Percentiles rank a stretch among this genome's conserved stretches.
Conservation (phyloP, 2,329 filamentous ascomycete species). For the Chaetomium sp. region DNA sequence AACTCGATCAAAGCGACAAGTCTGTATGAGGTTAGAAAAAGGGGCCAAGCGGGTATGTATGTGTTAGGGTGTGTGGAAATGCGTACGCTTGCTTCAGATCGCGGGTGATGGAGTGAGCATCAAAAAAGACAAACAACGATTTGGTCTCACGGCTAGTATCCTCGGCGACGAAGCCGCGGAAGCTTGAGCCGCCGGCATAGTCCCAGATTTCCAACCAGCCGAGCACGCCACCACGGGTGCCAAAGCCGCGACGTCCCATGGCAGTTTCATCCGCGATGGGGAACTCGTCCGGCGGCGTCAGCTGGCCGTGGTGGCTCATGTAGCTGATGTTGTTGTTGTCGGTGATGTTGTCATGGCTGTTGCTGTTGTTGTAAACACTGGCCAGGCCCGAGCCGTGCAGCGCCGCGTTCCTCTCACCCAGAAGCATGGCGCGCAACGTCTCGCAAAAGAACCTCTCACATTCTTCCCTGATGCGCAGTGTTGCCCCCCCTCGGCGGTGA, state of each 20-base stretch:
- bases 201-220: constrained; percentile 78
- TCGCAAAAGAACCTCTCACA: constrained; percentile 99
- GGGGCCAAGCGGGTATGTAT: not conserved
- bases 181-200: constrained; percentile 75
- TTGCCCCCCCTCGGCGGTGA: constrained; percentile 77
- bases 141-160: constrained; percentile 53
- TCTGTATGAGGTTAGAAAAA: constrained; percentile 35
- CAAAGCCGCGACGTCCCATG: constrained; percentile 23
- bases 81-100: constrained; percentile 84
- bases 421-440: constrained; percentile 88
- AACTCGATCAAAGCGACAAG: constrained; percentile 89
- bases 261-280: constrained; percentile 24
- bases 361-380: constrained; percentile 54
- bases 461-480: constrained; percentile 96
- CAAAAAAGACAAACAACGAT: constrained; percentile 84
- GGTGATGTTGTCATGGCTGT: constrained; percentile 21
- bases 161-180: constrained; percentile 76
- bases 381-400: constrained; percentile 78
- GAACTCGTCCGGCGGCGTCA: constrained; percentile 46
- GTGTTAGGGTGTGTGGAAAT: not conserved
- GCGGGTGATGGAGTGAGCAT: constrained; percentile 59
- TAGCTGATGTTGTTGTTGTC: constrained; percentile 13
- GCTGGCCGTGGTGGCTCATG: constrained; percentile 20
- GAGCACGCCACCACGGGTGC: constrained; percentile 33
- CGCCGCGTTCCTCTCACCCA: constrained; percentile 82